Percentiles rank a stretch among this genome's conserved stretches.
phyloP scores from a whole-genome alignment of 2,329 filamentous ascomycete species.

The Colletotrichum lini region DNA sequence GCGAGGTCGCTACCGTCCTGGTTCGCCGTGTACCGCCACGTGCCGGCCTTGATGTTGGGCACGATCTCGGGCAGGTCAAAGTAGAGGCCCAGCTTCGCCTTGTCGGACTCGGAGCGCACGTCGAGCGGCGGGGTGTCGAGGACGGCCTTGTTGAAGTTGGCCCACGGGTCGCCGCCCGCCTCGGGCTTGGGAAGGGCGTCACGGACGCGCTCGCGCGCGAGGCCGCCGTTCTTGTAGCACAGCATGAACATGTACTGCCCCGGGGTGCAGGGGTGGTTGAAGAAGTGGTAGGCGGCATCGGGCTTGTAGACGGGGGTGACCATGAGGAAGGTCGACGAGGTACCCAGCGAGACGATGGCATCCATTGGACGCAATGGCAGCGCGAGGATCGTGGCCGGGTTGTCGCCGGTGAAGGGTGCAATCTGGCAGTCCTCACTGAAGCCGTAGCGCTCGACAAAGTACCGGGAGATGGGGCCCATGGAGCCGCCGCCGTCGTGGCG shows the following conservation, averaged over 20 bases:
- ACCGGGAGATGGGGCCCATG: conserved; percentile 81
- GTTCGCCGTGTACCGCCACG: conserved; percentile 82
- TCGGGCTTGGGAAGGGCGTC: conserved; percentile 78
- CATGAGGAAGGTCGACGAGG: conserved; percentile 98
- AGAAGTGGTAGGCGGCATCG: conserved; percentile 94
- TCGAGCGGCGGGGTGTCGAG: conserved; percentile 79
- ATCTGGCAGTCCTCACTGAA: conserved; percentile 83
- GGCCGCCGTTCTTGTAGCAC: conserved; percentile 98
- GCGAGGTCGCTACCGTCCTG: conserved; percentile 64
- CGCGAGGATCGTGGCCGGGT: conserved; percentile 93
- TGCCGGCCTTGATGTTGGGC: conserved; percentile 87
- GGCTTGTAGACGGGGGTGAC: conserved; percentile 92
- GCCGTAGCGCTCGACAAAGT: conserved; percentile 85
- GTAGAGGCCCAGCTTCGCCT: conserved; percentile 91
- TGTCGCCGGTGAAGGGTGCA: conserved; percentile 93
- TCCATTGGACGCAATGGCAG: conserved; percentile 89
- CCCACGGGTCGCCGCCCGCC: conserved; percentile 73
- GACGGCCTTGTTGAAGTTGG: conserved; percentile 82
- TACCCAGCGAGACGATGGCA: conserved; percentile 94
- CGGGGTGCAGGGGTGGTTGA: conserved; percentile 94
- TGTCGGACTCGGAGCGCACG: conserved; percentile 65
- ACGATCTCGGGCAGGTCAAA: conserved; percentile 97
- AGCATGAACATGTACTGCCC: conserved; percentile 99
- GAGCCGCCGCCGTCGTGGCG: conserved; percentile 84
- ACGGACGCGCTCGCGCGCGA: conserved; percentile 91